These are phyloP conservation scores for Paecilomyces dactylethromorphus DNA, from an alignment of 2,329 filamentous ascomycete species.

Conservation along the genomic window DNA sequence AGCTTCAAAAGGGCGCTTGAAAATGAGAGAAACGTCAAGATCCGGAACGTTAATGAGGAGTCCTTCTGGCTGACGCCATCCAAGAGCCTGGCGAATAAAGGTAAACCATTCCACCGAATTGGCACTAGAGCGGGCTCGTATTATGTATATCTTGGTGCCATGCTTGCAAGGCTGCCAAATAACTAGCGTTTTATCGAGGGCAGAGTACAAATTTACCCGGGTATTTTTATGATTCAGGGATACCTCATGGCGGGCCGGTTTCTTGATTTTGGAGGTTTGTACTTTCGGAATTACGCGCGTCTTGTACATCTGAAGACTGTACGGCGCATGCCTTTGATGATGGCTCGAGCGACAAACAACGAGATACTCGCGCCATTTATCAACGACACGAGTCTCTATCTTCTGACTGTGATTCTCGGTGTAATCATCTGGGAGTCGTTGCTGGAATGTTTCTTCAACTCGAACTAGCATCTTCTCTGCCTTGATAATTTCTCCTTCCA, in stretches of 20 bases:
- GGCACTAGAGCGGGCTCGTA: slow-evolving; percentile 54
- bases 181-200: slow-evolving; percentile 61
- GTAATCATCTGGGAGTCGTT: slow-evolving; percentile 53
- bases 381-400: slow-evolving; percentile 51
- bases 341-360: slow-evolving; percentile 55
- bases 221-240: slow-evolving; percentile 47
- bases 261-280: slow-evolving; percentile 47
- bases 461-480: slow-evolving; percentile 63
- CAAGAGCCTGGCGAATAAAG: slow-evolving; percentile 54
- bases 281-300: slow-evolving; percentile 58
- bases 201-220: slow-evolving; percentile 58
- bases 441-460: slow-evolving; percentile 48
- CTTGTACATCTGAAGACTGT: slow-evolving; percentile 55
- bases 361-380: slow-evolving; percentile 61
- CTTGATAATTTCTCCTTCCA: slow-evolving; percentile 58
- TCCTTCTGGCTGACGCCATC: slow-evolving; percentile 50
- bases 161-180: slow-evolving; percentile 51
- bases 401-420: slow-evolving; percentile 57
- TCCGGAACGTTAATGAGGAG: slow-evolving; percentile 59
- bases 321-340: slow-evolving; percentile 45
- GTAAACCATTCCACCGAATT: slow-evolving; percentile 64
- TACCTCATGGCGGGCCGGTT: slow-evolving; percentile 53
- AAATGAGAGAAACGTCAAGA: slow-evolving; percentile 51
- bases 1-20: slow-evolving; percentile 55
- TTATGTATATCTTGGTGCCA: slow-evolving; percentile 55